Conservation (phyloP, 2,329 filamentous ascomycete species). For the Hypoxylon sp. region DNA sequence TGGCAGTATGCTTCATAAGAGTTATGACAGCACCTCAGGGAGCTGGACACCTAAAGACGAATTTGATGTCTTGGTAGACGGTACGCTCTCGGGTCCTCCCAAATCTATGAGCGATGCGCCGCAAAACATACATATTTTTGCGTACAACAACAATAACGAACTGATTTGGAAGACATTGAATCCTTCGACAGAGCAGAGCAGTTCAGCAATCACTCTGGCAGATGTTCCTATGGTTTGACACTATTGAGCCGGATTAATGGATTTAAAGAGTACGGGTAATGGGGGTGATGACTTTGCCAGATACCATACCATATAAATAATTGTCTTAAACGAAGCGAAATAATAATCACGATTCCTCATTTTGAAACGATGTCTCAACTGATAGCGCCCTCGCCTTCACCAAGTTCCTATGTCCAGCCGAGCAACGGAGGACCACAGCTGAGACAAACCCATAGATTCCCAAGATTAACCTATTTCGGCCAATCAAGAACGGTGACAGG, state of each 20-base stretch:
- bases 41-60: constrained; percentile 25
- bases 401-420: neutral
- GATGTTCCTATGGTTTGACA: constrained; percentile 14
- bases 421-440: too few relatives aligned
- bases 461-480: too few relatives aligned
- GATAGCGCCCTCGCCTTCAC: neutral
- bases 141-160: constrained; percentile 8
- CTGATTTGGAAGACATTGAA: constrained; percentile 27
- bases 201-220: constrained; percentile 2
- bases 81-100: constrained; percentile 15
- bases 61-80: constrained; percentile 7
- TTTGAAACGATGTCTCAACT: neutral
- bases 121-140: constrained; percentile 22
- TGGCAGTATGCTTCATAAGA: constrained; percentile 22
- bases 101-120: constrained; percentile 22
- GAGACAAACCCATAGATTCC: neutral
- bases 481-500: too few relatives aligned
- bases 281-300: neutral
- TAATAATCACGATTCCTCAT: neutral
- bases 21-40: constrained; percentile 11
- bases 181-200: neutral
- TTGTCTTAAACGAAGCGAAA: neutral
- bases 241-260: neutral
- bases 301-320: neutral
- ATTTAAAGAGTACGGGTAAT: neutral